Evolutionary conservation across 768 basidiomycete species (phyloP).

Genomic region (Boletellus emodensis): DNA sequence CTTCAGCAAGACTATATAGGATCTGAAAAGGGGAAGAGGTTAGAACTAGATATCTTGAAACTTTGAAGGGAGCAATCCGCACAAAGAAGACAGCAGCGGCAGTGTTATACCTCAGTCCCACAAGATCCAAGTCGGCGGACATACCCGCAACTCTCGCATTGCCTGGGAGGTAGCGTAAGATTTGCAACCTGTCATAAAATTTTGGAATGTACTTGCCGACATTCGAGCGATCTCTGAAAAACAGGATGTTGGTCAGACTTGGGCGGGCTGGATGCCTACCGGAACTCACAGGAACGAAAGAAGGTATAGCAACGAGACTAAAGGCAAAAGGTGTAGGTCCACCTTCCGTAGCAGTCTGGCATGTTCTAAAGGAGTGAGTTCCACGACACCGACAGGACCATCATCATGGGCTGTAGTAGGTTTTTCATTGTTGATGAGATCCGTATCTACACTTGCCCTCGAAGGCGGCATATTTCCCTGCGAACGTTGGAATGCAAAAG

Average conservation of each 20-base stretch:
- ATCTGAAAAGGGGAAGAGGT: constrained; percentile 16
- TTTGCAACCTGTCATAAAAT: background rate
- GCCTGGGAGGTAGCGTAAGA: constrained; percentile 22
- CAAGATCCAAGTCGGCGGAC: constrained; percentile 34
- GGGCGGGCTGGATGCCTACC: background rate
- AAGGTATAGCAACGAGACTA: constrained; percentile 43
- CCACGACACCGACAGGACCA: background rate
- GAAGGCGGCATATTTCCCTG: constrained; percentile 15
- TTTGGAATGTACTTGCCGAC: constrained; percentile 31
- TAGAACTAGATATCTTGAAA: background rate
- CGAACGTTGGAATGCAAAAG: background rate
- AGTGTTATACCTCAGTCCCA: constrained; percentile 34
- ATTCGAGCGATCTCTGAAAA: constrained; percentile 41
- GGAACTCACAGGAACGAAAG: constrained; percentile 43
- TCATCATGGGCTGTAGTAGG: background rate
- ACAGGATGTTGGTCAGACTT: background rate
- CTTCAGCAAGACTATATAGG: constrained; percentile 36
- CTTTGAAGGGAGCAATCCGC: constrained; percentile 1
- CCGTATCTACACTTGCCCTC: constrained; percentile 8
- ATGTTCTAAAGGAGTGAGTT: constrained; percentile 19
- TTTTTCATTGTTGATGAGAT: constrained; percentile 13
- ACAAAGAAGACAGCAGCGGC: constrained; percentile 39
- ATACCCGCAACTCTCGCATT: constrained; percentile 46
- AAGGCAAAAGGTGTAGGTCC: constrained; percentile 42
- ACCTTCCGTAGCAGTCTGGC: constrained; percentile 37